These are phyloP conservation scores for Reticulascus tulasneorum DNA, from an alignment of 2,329 filamentous ascomycete species.

Conservation along the genomic window DNA sequence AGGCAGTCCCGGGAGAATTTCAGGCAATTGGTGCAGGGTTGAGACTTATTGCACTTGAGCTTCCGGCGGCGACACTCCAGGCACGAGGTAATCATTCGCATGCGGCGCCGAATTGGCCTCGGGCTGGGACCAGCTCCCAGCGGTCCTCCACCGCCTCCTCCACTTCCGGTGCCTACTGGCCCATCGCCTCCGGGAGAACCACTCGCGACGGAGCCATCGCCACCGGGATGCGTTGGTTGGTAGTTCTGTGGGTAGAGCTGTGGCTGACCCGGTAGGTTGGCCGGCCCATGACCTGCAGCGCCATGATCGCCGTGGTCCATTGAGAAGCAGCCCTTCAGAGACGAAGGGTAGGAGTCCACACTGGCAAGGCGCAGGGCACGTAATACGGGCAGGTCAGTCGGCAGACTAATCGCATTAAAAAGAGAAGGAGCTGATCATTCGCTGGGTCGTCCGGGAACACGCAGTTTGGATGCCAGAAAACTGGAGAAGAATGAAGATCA, in stretches of 20 bases:
- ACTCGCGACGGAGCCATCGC: not conserved
- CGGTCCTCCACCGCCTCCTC: not conserved
- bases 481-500: conserved; percentile 6
- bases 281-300: conserved; percentile 13
- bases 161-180: not conserved
- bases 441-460: too few relatives aligned
- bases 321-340: too few relatives aligned
- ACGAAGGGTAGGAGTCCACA: too few relatives aligned
- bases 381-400: too few relatives aligned
- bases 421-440: too few relatives aligned
- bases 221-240: not conserved
- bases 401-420: too few relatives aligned
- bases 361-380: too few relatives aligned
- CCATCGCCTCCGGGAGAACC: not conserved
- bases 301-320: conserved; percentile 11
- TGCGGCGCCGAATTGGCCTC: conserved; percentile 52
- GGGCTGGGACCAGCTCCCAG: conserved; percentile 10
- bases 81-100: conserved; percentile 66
- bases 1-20: conserved; percentile 52
- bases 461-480: too few relatives aligned
- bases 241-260: conserved; percentile 10
- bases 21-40: conserved; percentile 66
- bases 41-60: conserved; percentile 70
- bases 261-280: conserved; percentile 9
- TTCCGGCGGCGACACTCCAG: conserved; percentile 71